Conservation (phyloP, 192 early-diverging fungal genomes). For the Pilaira anomala region DNA sequence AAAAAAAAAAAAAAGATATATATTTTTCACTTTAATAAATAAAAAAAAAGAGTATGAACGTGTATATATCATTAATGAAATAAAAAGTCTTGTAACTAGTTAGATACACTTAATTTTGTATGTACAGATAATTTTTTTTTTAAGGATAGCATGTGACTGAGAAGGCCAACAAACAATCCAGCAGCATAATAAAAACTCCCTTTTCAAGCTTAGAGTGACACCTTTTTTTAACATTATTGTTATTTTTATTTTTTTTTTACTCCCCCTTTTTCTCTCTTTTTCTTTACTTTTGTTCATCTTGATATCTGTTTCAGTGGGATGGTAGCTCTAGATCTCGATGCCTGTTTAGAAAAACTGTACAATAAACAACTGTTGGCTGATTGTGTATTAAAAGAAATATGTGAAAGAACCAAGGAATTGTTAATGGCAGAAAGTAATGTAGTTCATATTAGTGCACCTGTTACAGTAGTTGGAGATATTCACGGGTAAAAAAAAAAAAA, state of each 20-base stretch:
- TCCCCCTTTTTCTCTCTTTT: not conserved
- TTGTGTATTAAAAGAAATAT: slow-evolving; percentile 73
- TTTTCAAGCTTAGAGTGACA: no score
- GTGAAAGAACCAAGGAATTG: slow-evolving; percentile 74
- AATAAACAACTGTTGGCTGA: slow-evolving; percentile 72
- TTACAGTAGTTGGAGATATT: slow-evolving; percentile 90
- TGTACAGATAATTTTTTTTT: no score
- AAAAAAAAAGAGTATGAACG: no score
- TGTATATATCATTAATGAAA: no score
- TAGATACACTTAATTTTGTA: no score
- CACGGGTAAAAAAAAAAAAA: slow-evolving; percentile 59
- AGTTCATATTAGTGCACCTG: slow-evolving; percentile 75
- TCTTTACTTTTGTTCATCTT: not conserved
- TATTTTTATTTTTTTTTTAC: not conserved
- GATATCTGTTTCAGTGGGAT: slow-evolving; percentile 4
- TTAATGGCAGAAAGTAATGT: slow-evolving; percentile 86
- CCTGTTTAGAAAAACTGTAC: slow-evolving; percentile 74
- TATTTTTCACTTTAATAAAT: no score
- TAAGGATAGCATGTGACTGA: no score
- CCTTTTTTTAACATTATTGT: no score
- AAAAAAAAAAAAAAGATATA: not conserved
- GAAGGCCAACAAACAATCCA: no score
- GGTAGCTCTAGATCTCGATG: slow-evolving; percentile 75
- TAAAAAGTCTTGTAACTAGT: no score
- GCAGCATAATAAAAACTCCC: no score